Conservation (phyloP, 805 yeast species). For the Blastobotrys parvus region DNA sequence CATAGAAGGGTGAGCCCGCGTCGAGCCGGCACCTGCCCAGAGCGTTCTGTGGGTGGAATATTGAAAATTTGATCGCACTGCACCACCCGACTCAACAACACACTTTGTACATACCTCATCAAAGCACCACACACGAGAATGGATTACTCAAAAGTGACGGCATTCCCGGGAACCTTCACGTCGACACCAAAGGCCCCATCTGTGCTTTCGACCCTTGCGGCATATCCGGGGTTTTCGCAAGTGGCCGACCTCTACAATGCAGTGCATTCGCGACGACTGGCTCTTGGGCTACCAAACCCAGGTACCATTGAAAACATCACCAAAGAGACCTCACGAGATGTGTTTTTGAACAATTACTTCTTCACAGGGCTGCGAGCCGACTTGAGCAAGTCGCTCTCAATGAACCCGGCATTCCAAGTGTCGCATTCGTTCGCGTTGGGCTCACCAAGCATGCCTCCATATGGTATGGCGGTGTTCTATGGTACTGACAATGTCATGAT, state of each 20-base stretch:
- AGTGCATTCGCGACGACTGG: slow-evolving; percentile 67
- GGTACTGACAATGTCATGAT: slow-evolving; percentile 78
- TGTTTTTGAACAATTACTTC: slow-evolving; percentile 78
- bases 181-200: slow-evolving; percentile 8
- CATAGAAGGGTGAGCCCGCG: too few relatives aligned
- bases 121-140: background rate
- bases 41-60: too few relatives aligned
- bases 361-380: slow-evolving; percentile 97
- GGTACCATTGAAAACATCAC: slow-evolving; percentile 90
- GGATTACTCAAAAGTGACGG: slow-evolving; percentile 20
- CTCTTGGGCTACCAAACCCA: slow-evolving; percentile 80
- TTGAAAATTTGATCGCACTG: too few relatives aligned
- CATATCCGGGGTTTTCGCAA: slow-evolving; percentile 76
- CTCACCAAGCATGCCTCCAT: slow-evolving; percentile 75
- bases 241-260: slow-evolving; percentile 66
- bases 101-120: background rate
- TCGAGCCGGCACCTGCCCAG: too few relatives aligned
- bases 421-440: slow-evolving; percentile 90
- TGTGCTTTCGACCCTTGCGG: slow-evolving; percentile 43
- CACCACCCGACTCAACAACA: too few relatives aligned
- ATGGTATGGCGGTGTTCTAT: slow-evolving; percentile 82
- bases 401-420: slow-evolving; percentile 94
- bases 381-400: slow-evolving; percentile 79
- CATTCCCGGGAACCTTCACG: background rate
- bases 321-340: slow-evolving; percentile 92